Base-by-base conservation (phyloP, 345 rosid species). In the Syzygium jambos region DNA sequence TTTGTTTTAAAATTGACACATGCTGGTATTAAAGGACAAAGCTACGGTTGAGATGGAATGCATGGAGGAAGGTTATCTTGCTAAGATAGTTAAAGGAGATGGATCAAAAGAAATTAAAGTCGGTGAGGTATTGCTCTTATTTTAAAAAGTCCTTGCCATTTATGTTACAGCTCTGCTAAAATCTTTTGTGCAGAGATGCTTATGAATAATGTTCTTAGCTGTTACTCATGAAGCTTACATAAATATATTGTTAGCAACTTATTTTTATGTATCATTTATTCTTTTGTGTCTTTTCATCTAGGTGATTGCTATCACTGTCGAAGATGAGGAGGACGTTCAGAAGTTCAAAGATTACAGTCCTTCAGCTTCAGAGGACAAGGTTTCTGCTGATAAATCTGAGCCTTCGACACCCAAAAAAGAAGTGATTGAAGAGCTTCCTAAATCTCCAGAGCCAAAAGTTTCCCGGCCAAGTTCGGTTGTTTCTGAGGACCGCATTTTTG, bases 11-110 rank as follows among this genome's bases (percentile, higher is more conserved):
- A 84, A 68, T 49, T 52, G 84, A 52, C 63, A 59, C 82, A 51
- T 41, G 38, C 84, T 91, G 43, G 86, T 89, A 54, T 89, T 43
- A 56, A 87, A 97, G 99, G 99, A 97, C 88, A 97, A 97, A 92
- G 98, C 99, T 83, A 97, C 99, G 6, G 98, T 96, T 55, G 98
- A 97, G 94, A 94, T 97, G 99, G 99, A 97, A 92, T 95, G 99
- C 92, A 97, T 97, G 99, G 99, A 97, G 89, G 99, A 97, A 88
- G 99, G 99, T 68, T 98, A 89, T 88, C 99, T 98, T 85, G 99
- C 99, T 87, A 98, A 95, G 95, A 98, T 98, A 89, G 53, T 96
- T 88, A 93, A 94, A 88, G 96, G 92, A 80, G 99, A 96, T 34
- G 99, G 98, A n/a, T 86, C 98, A 57, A 96, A 95, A 91, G 98